Conservation (phyloP, 257 asterid genomes). For the Misopates orontium region DNA sequence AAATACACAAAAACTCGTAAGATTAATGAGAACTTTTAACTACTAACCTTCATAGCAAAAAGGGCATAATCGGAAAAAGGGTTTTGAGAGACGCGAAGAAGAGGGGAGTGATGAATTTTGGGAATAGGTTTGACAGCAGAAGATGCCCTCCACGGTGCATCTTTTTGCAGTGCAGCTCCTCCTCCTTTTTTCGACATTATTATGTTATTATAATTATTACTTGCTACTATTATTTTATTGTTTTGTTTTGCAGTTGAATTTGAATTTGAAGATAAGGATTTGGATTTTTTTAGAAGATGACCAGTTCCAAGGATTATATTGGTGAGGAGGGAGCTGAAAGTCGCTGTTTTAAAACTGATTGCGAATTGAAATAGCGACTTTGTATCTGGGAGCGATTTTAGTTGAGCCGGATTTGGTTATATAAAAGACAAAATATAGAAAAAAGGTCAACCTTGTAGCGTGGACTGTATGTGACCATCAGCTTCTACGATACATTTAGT, state of each 20-base stretch:
- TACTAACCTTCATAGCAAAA: slow-evolving; percentile 68
- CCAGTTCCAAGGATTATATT: too few species aligned
- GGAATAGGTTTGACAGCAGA: slow-evolving; percentile 73
- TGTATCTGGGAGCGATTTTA: too few species aligned
- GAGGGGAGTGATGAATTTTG: slow-evolving; percentile 80
- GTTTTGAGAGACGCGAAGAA: slow-evolving; percentile 68
- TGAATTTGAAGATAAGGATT: too few species aligned
- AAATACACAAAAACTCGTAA: neutral
- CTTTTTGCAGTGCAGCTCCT: slow-evolving; percentile 50
- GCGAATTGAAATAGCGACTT: too few species aligned
- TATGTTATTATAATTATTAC: neutral
- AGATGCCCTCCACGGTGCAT: slow-evolving; percentile 88
- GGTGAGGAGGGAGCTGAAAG: too few species aligned
- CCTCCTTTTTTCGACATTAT: slow-evolving; percentile 67
- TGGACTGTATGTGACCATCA: too few species aligned
- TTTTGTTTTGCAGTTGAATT: neutral
- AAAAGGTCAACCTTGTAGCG: too few species aligned
- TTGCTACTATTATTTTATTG: neutral
- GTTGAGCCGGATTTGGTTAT: too few species aligned
- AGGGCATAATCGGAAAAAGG: slow-evolving; percentile 70
- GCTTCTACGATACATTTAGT: too few species aligned
- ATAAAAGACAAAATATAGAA: too few species aligned
- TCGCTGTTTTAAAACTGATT: too few species aligned
- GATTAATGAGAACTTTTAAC: neutral
- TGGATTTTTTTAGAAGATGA: too few species aligned